Conservation (phyloP, 257 asterid genomes). For the Anisodus acutangulus region DNA sequence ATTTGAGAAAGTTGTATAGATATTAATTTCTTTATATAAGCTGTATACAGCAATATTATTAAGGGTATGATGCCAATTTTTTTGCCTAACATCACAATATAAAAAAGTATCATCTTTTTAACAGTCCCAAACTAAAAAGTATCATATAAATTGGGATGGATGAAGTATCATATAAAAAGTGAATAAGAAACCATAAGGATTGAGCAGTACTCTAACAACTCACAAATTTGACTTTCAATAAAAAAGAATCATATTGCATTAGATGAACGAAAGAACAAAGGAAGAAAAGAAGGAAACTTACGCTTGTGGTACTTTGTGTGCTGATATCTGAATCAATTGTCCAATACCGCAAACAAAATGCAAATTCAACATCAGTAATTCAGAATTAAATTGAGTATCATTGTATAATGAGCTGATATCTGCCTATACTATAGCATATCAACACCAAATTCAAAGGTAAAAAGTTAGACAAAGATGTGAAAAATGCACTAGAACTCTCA, state of each 20-base stretch:
- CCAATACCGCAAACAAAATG: slow-evolving; percentile 56
- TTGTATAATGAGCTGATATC: neutral
- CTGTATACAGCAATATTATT: neutral
- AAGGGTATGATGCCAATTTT: too few species aligned
- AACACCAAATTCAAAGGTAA: slow-evolving; percentile 9
- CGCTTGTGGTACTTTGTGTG: slow-evolving; percentile 99
- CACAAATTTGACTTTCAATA: neutral
- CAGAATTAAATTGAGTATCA: neutral
- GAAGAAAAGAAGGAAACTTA: slow-evolving; percentile 50
- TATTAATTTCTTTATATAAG: neutral
- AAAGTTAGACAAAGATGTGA: slow-evolving; percentile 15
- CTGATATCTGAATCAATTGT: slow-evolving; percentile 76
- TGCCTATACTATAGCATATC: neutral
- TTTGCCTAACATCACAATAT: neutral
- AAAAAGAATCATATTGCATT: neutral
- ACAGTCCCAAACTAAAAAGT: neutral
- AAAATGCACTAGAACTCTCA: neutral
- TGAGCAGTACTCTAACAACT: neutral
- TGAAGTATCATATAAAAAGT: neutral
- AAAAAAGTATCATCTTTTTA: neutral
- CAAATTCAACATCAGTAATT: slow-evolving; percentile 42
- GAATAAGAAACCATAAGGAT: neutral
- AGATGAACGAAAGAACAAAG: neutral
- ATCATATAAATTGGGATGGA: neutral
- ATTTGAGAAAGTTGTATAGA: neutral